Percentiles rank a stretch among this genome's conserved stretches.
phyloP scores from a whole-genome alignment of 78 protist genomes.

The Diacronema lutheri region DNA sequence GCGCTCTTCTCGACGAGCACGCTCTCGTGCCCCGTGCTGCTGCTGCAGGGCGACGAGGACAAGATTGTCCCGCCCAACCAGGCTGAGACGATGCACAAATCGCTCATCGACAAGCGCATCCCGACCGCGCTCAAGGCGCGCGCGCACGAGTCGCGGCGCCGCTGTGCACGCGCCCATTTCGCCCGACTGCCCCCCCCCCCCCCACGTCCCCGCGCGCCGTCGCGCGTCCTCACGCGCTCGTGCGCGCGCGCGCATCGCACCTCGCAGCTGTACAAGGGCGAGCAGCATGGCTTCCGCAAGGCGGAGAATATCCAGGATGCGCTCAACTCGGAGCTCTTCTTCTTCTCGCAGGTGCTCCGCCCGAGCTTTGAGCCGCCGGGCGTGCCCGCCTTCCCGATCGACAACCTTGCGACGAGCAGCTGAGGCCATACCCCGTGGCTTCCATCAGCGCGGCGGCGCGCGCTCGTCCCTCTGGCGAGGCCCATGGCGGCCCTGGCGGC shows the following conservation, averaged over 20 bases:
- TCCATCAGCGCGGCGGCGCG: too few relatives aligned
- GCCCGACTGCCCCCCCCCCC: too few relatives aligned
- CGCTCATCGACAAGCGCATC: slow-evolving; percentile 17
- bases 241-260: not conserved
- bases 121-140: slow-evolving; percentile 23
- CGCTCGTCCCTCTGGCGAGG: too few relatives aligned
- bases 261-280: slow-evolving; percentile 7
- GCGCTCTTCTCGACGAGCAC: slow-evolving; percentile 11
- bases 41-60: slow-evolving; percentile 61
- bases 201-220: not conserved
- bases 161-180: too few relatives aligned
- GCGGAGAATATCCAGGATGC: slow-evolving; percentile 28
- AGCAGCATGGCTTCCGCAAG: slow-evolving; percentile 52
- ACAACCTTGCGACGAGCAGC: too few relatives aligned
- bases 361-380: too few relatives aligned
- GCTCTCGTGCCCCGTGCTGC: slow-evolving; percentile 42
- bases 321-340: slow-evolving; percentile 4
- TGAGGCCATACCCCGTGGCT: too few relatives aligned
- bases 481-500: too few relatives aligned
- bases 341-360: too few relatives aligned
- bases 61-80: slow-evolving; percentile 46
- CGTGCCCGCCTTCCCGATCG: too few relatives aligned
- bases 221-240: not conserved
- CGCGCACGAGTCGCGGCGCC: too few relatives aligned
- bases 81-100: slow-evolving; percentile 35